Evolutionary conservation across 2,329 filamentous ascomycete genomes (phyloP), one percentile per base, ranked within the genome.

Genomic region (Curvularia sp.): DNA sequence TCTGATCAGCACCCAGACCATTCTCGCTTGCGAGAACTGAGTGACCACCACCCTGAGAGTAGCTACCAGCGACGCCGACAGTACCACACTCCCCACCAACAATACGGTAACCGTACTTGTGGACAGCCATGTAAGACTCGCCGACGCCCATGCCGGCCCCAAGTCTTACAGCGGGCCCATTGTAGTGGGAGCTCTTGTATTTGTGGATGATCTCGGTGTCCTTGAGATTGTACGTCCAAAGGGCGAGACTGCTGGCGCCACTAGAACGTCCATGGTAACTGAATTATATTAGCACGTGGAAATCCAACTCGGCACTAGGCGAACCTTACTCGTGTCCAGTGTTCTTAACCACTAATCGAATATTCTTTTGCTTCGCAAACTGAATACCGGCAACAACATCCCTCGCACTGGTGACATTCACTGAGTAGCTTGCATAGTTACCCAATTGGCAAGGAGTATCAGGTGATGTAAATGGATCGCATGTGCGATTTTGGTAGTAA

Each of bases 1-100:
- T 53, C 9, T 71, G 55, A 39, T 72, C 68, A 5, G 67, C 65
- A 1, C 25, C 52, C 4, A 64, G 13, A 9, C 61, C 61, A 62
- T 50, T 52, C 4, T 5, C n/a, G 2, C 47, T 38, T 1, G n/a
- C 77, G 30, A 86, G 65, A 8, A 81, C 80, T 15, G 78, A 80
- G 69, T 86, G 82, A 0, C 84, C 84, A 19, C 81, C 83, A 1
- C 80, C 82, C 7, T 65, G 64, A 8, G 68, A 60, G 61, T 64
- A 77, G 9, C 74, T 60, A 18, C 64, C 64, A 2, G 57, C 78
- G 69, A 81, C 72, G 13, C 83, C 83, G 12, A 86, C 81, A 2
- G 78, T 80, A 43, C 60, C 41, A 69, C 52, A 60, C n/a, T 48
- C 49, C 15, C 55, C 63, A 7, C 13, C 25, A 2, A 66, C 58